Base-by-base conservation (phyloP, 345 rosid genomes). In the Gossypium thurberi region DNA sequence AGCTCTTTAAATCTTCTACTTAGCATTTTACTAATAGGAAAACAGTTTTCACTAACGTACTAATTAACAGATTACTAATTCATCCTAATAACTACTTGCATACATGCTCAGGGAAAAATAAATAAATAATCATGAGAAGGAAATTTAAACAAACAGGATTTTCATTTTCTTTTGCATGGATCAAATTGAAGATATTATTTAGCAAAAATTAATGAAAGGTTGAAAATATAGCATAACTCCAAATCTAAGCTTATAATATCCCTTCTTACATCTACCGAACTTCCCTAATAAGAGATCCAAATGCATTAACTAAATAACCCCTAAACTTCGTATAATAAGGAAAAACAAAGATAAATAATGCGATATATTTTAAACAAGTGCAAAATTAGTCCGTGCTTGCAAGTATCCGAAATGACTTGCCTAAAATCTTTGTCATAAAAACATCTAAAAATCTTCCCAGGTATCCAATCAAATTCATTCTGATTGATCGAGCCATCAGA, bases 351-450 rank as follows among this genome's bases (percentile, higher is more conserved):
- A 43, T 59, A 56, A 44, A 58, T 42, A 14, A 9, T 69, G 57
- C 43, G 4, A 69, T 61, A 69, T 21, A 15, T 57, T 21, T 42
- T 14, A 51, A 66, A 47, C 23, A 52, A 44, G 64, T 48, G 10
- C 52, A 43, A 37, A 44, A 59, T n/a, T 65, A 67, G 50, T 48
- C 71, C 33, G 8, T 33, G 20, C 10, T 11, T 67, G 55, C 50
- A 46, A 13, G 37, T 62, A 52, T 64, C 53, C 25, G 18, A 80
- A 55, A 75, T 55, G 68, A 53, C 83, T 70, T 83, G 88, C 99
- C 96, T 86, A 82, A 92, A 91, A 87, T 92, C 99, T 88, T 84
- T 92, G 85, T 92, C 99, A 81, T 88, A 95, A 73, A 88, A 85
- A 76, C 99, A 95, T 82, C 93, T 92, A 85, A 95, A 77, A 77